Evolutionary conservation across 306 rosid genomes (phyloP).

Genomic region (Pyrus bretschneideri): DNA sequence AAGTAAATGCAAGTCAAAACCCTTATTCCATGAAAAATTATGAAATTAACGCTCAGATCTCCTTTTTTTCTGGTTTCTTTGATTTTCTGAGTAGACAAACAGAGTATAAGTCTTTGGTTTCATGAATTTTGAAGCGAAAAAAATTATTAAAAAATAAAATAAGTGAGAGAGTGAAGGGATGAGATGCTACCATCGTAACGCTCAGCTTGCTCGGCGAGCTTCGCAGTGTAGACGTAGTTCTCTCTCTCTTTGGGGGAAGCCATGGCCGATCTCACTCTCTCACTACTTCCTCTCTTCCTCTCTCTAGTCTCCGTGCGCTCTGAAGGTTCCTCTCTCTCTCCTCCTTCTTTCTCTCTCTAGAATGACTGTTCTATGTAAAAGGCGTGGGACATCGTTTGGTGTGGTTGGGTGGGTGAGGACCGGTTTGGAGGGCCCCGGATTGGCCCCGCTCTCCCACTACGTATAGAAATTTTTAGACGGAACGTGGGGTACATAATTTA

Average conservation of each 20-base stretch:
- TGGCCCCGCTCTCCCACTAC: background rate
- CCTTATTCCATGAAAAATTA: background rate
- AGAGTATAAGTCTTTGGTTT: background rate
- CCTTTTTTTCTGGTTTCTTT: background rate
- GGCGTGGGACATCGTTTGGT: background rate
- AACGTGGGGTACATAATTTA: too few species aligned
- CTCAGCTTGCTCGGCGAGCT: slow-evolving; percentile 70
- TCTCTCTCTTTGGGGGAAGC: slow-evolving; percentile 44
- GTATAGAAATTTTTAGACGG: too few species aligned
- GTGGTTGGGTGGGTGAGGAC: slow-evolving; percentile 1
- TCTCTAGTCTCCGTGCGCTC: background rate
- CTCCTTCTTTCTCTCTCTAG: background rate
- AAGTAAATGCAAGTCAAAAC: background rate
- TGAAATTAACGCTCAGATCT: background rate
- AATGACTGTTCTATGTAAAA: background rate
- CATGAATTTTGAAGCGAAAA: background rate
- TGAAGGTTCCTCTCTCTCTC: background rate
- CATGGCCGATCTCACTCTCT: slow-evolving; percentile 30
- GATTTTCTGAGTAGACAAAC: slow-evolving; percentile 3
- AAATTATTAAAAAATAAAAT: background rate
- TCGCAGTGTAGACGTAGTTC: slow-evolving; percentile 49
- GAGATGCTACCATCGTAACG: slow-evolving; percentile 41
- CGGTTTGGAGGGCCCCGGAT: background rate
- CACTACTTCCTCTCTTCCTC: background rate
- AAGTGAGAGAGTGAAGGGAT: background rate